A percentile compares a stretch with the other conserved stretches of the same genome.
phyloP scores from a whole-genome alignment of 257 asterid species.

The Verbena officinalis region DNA sequence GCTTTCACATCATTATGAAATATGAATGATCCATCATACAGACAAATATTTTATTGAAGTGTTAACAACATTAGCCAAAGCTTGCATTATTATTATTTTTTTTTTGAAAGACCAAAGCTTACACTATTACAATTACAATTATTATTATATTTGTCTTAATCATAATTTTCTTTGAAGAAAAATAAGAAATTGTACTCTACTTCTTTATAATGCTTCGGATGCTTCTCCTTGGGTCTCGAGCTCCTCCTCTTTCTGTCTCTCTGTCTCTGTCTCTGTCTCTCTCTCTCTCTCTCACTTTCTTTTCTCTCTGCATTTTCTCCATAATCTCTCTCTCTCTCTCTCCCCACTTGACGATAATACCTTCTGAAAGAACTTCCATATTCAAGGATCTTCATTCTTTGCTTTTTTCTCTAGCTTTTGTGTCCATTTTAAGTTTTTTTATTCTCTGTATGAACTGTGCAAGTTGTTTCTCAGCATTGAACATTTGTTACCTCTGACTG shows the following conservation, averaged over 20 bases:
- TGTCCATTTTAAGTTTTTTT: not conserved
- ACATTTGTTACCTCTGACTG: conserved; percentile 41
- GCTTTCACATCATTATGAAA: too few species aligned
- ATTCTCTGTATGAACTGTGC: conserved; percentile 10
- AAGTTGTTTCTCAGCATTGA: conserved; percentile 22
- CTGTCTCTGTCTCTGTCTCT: conserved; percentile 21
- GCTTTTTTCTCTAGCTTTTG: conserved; percentile 7
- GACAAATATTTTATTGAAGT: too few species aligned
- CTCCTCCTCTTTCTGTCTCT: conserved; percentile 27
- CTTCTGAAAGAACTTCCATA: conserved; percentile 5
- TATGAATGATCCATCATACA: too few species aligned
- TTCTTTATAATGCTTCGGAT: conserved; percentile 40
- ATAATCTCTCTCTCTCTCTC: conserved; percentile 19
- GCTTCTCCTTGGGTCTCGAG: conserved; percentile 44
- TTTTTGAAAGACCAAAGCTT: too few species aligned
- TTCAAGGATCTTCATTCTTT: conserved; percentile 28
- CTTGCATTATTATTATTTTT: too few species aligned
- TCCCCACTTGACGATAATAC: conserved; percentile 24
- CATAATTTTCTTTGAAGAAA: too few species aligned
- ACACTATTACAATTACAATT: too few species aligned
- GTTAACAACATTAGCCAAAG: too few species aligned
- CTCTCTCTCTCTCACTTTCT: not conserved
- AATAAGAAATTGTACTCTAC: conserved; percentile 6
- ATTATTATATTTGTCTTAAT: too few species aligned
- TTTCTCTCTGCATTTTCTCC: conserved; percentile 23